Evolutionary conservation across 2,329 filamentous ascomycete genomes (phyloP).

Genomic region (Claviceps quebecensis): DNA sequence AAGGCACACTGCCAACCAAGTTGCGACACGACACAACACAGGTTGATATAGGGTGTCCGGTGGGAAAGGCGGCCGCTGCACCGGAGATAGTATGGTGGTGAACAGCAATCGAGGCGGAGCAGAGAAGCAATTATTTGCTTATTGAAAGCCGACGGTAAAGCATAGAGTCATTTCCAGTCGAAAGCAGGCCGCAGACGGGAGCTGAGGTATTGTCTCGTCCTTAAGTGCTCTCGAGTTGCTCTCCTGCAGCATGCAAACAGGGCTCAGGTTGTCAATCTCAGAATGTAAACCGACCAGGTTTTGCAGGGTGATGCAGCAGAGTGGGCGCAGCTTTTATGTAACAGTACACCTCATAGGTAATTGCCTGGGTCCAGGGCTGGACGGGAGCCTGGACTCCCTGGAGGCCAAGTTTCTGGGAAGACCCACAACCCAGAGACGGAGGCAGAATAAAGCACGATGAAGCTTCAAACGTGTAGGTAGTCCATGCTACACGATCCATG

Average conservation of each 20-base stretch:
- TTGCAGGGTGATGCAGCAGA: not conserved
- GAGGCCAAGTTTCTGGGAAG: too few species aligned
- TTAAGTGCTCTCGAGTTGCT: not conserved
- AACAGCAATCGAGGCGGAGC: not conserved
- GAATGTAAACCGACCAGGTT: not conserved
- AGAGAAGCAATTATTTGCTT: constrained; percentile 1
- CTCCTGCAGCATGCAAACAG: not conserved
- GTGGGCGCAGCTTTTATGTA: not conserved
- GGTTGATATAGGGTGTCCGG: not conserved
- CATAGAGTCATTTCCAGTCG: not conserved
- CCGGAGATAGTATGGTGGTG: not conserved
- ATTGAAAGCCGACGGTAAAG: not conserved
- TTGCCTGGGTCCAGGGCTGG: too few species aligned
- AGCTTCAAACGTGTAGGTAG: too few species aligned
- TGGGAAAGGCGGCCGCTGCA: not conserved
- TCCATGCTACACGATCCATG: too few species aligned
- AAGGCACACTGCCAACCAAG: not conserved
- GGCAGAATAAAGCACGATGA: too few species aligned
- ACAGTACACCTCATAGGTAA: too few species aligned
- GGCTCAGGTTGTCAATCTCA: too few species aligned
- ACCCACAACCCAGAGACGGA: too few species aligned
- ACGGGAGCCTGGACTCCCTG: too few species aligned
- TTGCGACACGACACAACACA: not conserved
- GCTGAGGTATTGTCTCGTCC: not conserved
- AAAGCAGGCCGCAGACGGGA: not conserved